Evolutionary conservation across 306 rosid species (phyloP).

Genomic region (Begonia masoniana): DNA sequence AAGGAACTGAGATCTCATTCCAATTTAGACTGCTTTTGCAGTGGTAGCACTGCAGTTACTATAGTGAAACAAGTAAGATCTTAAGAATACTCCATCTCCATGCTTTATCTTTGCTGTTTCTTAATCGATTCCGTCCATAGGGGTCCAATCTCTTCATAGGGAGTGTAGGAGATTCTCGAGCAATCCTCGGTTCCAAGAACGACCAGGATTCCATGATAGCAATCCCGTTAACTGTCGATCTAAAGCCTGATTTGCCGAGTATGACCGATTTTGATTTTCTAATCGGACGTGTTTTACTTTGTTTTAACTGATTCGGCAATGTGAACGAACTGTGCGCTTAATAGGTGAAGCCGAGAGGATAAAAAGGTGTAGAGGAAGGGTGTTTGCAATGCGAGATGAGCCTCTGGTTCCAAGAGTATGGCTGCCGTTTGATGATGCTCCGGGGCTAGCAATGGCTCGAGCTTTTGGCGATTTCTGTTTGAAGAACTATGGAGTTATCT

Average conservation of each 20-base stretch:
- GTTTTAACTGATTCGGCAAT: slow-evolving; percentile 9
- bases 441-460: slow-evolving; percentile 98
- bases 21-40: slow-evolving; percentile 85
- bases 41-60: slow-evolving; percentile 91
- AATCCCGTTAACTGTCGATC: slow-evolving; percentile 71
- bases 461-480: slow-evolving; percentile 95
- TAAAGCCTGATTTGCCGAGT: slow-evolving; percentile 97
- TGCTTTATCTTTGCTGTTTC: slow-evolving; percentile 9
- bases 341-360: slow-evolving; percentile 93
- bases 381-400: slow-evolving; percentile 92
- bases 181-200: slow-evolving; percentile 83
- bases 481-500: slow-evolving; percentile 94
- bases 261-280: not conserved
- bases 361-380: slow-evolving; percentile 79
- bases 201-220: slow-evolving; percentile 51
- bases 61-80: slow-evolving; percentile 70
- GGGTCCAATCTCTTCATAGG: slow-evolving; percentile 83
- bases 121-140: slow-evolving; percentile 29
- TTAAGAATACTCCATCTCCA: slow-evolving; percentile 7
- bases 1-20: slow-evolving; percentile 88
- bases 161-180: slow-evolving; percentile 83
- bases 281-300: not conserved
- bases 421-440: slow-evolving; percentile 93
- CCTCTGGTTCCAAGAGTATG: slow-evolving; percentile 93
- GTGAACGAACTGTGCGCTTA: slow-evolving; percentile 2